Evolutionary conservation across 768 basidiomycete genomes (phyloP), one percentile per base, ranked within the genome.

Genomic region (Lyophyllum shimeji): DNA sequence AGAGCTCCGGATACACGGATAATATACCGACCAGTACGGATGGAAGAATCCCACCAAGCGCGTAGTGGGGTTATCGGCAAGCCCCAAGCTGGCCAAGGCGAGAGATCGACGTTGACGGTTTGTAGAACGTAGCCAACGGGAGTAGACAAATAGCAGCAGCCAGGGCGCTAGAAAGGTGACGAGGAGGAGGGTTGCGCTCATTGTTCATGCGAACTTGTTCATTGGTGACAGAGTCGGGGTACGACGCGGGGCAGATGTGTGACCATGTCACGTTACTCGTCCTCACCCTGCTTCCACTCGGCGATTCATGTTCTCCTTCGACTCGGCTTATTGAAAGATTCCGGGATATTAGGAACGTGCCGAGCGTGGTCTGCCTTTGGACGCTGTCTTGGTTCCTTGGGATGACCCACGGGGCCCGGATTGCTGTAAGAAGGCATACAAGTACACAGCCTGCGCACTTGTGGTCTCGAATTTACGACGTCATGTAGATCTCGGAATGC

Each of bases 21-120:
- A 31, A 18, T 37, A 15, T 13, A 65, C 84, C 73, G 63, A 95
- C 95, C 95, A 98, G 68, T 95, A 98, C 0, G 95, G 95, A 75
- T 98, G 95, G 68, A 97, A 96, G 74, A 95, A 89, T 0, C 90
- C 95, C 2, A 95, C 75, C 18, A 95, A 57, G 17, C 63, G 66
- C 54, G 67, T 71, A 15, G 52, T 53, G 15, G 67, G 62, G 1
- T 48, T 48, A 6, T 61, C 33, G 1, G 63, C 42, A 47, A 69
- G 55, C 18, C 72, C 71, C 29, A 75, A 64, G 6, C 63, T 58
- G 8, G 42, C 34, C 1, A 65, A 46, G 31, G 54, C 54, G 21
- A 52, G 21, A 17, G 46, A 23, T 17, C 55, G 52, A 18, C 51
- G 54, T 23, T 53, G 47, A 18, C 13, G 43, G 53, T 62, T 62